These are phyloP conservation scores for Syzygium malaccense DNA, from an alignment of 441 rosid genomes.

Conservation along the genomic window DNA sequence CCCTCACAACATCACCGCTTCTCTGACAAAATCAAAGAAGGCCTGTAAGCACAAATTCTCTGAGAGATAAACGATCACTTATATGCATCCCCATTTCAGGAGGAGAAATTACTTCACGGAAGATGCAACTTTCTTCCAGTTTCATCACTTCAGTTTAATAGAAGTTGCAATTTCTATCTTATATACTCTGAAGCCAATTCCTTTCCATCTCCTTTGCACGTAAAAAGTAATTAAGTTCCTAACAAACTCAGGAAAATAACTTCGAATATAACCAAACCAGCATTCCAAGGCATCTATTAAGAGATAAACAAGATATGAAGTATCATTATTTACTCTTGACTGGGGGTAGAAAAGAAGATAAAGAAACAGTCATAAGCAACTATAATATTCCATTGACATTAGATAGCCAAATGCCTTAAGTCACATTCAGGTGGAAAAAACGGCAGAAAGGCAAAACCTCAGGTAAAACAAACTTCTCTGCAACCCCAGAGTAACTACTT, in stretches of 20 bases:
- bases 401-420: background rate
- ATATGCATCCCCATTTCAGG: background rate
- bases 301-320: background rate
- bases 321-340: background rate
- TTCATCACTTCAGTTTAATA: background rate
- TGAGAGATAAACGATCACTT: background rate
- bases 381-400: background rate
- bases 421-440: background rate
- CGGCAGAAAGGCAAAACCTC: background rate
- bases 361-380: background rate
- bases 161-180: background rate
- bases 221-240: background rate
- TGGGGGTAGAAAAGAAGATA: background rate
- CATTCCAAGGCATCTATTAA: background rate
- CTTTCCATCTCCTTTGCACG: background rate
- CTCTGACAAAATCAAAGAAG: background rate
- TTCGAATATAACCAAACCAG: background rate
- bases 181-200: background rate
- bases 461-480: background rate
- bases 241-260: background rate
- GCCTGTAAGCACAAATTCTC: background rate
- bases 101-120: background rate
- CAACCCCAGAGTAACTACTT: background rate
- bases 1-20: conserved; percentile 7
- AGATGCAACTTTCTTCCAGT: background rate